Percentiles rank a stretch among this genome's conserved stretches.
Conservation (phyloP, 805 yeast genomes). For the Sugiyamaella boreocaroliniensis region DNA sequence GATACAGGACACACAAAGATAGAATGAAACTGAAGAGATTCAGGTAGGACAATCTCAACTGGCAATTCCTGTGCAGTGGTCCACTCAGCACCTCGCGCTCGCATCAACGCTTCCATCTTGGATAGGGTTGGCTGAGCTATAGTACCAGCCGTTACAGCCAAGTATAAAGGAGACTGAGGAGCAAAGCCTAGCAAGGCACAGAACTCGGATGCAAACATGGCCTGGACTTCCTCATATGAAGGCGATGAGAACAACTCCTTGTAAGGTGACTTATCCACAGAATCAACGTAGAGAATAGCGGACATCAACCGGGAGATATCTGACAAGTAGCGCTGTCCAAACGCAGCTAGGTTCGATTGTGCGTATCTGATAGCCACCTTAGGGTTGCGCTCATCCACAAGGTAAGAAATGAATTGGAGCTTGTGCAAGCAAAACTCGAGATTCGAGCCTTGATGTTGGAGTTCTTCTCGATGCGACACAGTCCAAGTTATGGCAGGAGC, state of each 20-base stretch:
- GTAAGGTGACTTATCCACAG: slow-evolving; percentile 22
- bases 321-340: slow-evolving; percentile 36
- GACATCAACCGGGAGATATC: slow-evolving; percentile 42
- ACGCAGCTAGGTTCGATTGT: slow-evolving; percentile 34
- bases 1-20: slow-evolving; percentile 67
- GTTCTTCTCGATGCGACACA: slow-evolving; percentile 20
- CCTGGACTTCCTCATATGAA: slow-evolving; percentile 28
- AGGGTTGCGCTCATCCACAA: slow-evolving; percentile 22
- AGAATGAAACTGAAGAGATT: slow-evolving; percentile 49
- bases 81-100: slow-evolving; percentile 43
- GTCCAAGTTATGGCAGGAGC: slow-evolving; percentile 49
- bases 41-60: slow-evolving; percentile 53
- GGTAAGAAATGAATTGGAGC: slow-evolving; percentile 34
- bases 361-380: slow-evolving; percentile 36
- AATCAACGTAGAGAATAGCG: slow-evolving; percentile 27
- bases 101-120: slow-evolving; percentile 42
- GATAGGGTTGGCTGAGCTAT: slow-evolving; percentile 48
- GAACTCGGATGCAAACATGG: slow-evolving; percentile 42
- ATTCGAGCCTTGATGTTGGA: slow-evolving; percentile 35
- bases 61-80: slow-evolving; percentile 54
- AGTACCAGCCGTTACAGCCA: slow-evolving; percentile 46
- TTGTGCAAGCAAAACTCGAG: slow-evolving; percentile 42
- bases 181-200: slow-evolving; percentile 45
- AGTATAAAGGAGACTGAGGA: slow-evolving; percentile 47
- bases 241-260: slow-evolving; percentile 23